Evolutionary conservation across 108 stramenopile species (phyloP).

Genomic region (Seminavis robusta): DNA sequence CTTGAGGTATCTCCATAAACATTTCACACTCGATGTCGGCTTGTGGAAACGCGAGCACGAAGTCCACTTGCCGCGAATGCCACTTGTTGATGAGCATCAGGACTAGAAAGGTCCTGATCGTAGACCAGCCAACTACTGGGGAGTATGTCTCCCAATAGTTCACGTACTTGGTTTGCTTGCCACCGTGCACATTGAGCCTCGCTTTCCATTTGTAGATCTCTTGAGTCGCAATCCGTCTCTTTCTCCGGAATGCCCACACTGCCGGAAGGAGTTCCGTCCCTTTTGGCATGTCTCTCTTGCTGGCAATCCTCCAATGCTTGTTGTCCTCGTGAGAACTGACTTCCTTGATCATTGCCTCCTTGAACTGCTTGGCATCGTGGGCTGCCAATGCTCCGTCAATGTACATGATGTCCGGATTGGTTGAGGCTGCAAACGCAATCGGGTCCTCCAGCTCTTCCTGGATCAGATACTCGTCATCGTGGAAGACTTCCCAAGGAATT

Average conservation of each 20-base stretch:
- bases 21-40: constrained; percentile 25
- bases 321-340: constrained; percentile 15
- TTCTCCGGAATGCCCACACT: constrained; percentile 30
- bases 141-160: constrained; percentile 32
- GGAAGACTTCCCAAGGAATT: too few relatives aligned
- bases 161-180: constrained; percentile 10
- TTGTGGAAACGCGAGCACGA: constrained; percentile 30
- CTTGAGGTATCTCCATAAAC: constrained; percentile 34
- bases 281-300: constrained; percentile 6
- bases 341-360: too few relatives aligned
- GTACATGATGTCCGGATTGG: too few relatives aligned
- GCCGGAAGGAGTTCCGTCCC: constrained; percentile 22
- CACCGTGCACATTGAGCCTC: constrained; percentile 23
- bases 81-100: constrained; percentile 13
- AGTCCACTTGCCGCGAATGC: constrained; percentile 33
- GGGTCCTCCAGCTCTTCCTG: too few relatives aligned
- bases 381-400: too few relatives aligned
- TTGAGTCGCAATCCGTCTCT: constrained; percentile 36
- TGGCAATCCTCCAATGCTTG: constrained; percentile 12
- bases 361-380: too few relatives aligned
- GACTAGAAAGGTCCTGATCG: constrained; percentile 17
- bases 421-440: too few relatives aligned
- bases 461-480: too few relatives aligned
- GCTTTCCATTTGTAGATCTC: constrained; percentile 41
- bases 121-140: constrained; percentile 32